A percentile compares a stretch with the other conserved stretches of the same genome.
These are phyloP conservation scores for Thalassiosira tumida DNA, from an alignment of 352 stramenopile species.

Conservation along the genomic window DNA sequence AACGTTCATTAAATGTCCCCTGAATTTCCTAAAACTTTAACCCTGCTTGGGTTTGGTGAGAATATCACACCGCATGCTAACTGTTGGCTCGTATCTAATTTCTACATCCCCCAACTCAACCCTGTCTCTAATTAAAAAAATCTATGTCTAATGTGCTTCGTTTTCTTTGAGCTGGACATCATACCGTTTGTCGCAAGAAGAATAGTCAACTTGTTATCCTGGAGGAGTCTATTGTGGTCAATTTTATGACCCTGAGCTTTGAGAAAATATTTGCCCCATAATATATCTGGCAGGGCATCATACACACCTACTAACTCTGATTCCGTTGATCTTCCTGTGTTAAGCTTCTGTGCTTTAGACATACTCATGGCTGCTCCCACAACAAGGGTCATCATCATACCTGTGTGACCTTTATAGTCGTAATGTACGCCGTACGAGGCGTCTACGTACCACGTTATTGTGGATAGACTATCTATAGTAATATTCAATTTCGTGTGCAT, in stretches of 20 bases:
- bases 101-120: not conserved
- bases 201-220: conserved; percentile 21
- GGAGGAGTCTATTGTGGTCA: not conserved
- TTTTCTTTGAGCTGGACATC: not conserved
- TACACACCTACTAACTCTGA: conserved; percentile 31
- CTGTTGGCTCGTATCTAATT: not conserved
- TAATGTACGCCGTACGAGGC: conserved; percentile 67
- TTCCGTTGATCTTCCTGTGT: conserved; percentile 60
- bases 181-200: conserved; percentile 22
- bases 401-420: conserved; percentile 51
- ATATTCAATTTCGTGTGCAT: conserved; percentile 26
- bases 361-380: not conserved
- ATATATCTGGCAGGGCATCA: conserved; percentile 27
- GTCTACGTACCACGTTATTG: conserved; percentile 56
- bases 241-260: not conserved
- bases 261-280: conserved; percentile 4
- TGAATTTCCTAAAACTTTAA: not conserved
- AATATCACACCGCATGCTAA: not conserved
- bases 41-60: conserved; percentile 1
- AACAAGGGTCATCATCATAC: conserved; percentile 66
- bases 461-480: conserved; percentile 24
- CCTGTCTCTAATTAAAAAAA: conserved; percentile 8
- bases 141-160: not conserved
- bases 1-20: not conserved
- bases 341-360: conserved; percentile 68